Evolutionary conservation across 2,329 filamentous ascomycete species (phyloP).

Genomic region (Fusarium sororula): DNA sequence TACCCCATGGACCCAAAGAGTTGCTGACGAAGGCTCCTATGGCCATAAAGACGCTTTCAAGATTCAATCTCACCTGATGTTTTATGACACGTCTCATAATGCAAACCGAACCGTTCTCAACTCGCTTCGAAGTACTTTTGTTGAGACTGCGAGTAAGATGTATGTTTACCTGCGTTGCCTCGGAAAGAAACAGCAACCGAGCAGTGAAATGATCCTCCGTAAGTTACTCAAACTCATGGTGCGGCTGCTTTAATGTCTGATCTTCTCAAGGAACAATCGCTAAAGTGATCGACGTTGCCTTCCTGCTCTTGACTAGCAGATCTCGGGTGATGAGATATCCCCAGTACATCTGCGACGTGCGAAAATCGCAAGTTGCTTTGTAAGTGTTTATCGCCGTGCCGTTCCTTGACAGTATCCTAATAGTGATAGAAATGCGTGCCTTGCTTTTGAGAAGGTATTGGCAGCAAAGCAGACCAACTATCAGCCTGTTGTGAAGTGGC

Average conservation of each 20-base stretch:
- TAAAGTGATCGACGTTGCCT: conserved; percentile 72
- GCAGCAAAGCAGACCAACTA: conserved; percentile 77
- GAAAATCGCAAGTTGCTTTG: conserved; percentile 68
- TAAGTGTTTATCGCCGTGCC: conserved; percentile 52
- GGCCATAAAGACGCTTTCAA: conserved; percentile 70
- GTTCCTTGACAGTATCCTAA: neutral
- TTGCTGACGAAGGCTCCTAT: neutral
- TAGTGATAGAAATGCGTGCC: conserved; percentile 67
- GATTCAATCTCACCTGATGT: conserved; percentile 85
- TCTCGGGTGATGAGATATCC: conserved; percentile 56
- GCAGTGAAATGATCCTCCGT: conserved; percentile 70
- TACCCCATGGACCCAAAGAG: neutral
- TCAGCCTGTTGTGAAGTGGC: conserved; percentile 71
- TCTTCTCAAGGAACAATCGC: conserved; percentile 65
- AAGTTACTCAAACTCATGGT: conserved; percentile 43
- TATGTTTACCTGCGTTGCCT: conserved; percentile 71
- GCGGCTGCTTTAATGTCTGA: neutral
- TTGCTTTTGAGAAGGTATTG: conserved; percentile 76
- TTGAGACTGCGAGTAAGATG: conserved; percentile 81
- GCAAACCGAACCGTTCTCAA: conserved; percentile 70
- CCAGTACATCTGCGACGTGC: conserved; percentile 67
- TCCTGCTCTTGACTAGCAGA: conserved; percentile 68
- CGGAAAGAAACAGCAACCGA: conserved; percentile 63
- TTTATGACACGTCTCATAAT: conserved; percentile 84
- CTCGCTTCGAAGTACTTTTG: conserved; percentile 81